Percentiles rank a stretch among this genome's conserved stretches.
These are phyloP conservation scores for Phlebopus sp. DNA, from an alignment of 1,284 basidiomycete genomes.

Conservation along the genomic window DNA sequence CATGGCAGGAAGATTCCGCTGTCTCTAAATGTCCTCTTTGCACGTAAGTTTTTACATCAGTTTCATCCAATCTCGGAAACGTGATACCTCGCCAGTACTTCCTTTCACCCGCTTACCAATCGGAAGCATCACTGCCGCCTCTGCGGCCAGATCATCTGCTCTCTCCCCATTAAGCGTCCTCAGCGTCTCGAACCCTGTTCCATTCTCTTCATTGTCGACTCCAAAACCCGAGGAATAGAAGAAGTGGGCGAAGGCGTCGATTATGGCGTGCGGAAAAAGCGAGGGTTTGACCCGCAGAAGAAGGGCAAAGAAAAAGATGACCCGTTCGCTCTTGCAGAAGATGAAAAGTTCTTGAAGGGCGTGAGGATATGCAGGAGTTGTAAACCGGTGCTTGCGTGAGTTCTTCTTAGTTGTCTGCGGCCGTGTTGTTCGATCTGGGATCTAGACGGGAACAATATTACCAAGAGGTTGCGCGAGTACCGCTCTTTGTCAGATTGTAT, in stretches of 20 bases:
- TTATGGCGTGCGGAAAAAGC: constrained; percentile 66
- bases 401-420: constrained; percentile 14
- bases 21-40: constrained; percentile 85
- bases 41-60: constrained; percentile 49
- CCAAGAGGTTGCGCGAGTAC: constrained; percentile 61
- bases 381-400: constrained; percentile 74
- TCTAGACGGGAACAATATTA: constrained; percentile 77
- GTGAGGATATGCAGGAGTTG: constrained; percentile 84
- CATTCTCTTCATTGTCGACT: constrained; percentile 77
- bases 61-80: neutral
- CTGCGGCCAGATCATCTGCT: constrained; percentile 91
- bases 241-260: constrained; percentile 87
- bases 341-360: constrained; percentile 79
- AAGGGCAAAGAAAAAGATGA: constrained; percentile 43
- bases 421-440: neutral
- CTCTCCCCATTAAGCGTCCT: constrained; percentile 77
- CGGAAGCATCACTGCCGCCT: constrained; percentile 96
- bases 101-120: constrained; percentile 87
- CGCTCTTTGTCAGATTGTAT: constrained; percentile 69
- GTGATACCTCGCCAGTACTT: constrained; percentile 45
- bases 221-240: constrained; percentile 71
- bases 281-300: constrained; percentile 24
- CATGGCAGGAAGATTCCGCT: constrained; percentile 86
- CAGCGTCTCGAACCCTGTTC: constrained; percentile 72
- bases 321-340: constrained; percentile 40